A percentile compares a stretch with the other conserved stretches of the same genome.
Conservation (phyloP, 1,139 yeast species). For the Debaryomycetaceae sp. region DNA sequence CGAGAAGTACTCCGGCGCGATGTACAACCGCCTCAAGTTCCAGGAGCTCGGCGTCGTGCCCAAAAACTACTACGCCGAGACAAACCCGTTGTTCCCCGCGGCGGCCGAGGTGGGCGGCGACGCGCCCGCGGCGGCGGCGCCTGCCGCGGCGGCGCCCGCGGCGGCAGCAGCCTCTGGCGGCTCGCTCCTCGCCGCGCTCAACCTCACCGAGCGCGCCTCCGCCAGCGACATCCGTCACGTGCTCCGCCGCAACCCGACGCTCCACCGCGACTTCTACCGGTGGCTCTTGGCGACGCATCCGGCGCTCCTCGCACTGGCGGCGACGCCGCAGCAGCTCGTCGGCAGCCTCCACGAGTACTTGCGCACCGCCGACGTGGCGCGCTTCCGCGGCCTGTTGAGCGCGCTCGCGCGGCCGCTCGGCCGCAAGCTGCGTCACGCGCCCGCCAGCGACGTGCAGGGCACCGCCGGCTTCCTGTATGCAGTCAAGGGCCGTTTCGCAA, state of each 20-base stretch:
- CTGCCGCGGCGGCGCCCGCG: slow-evolving; percentile 23
- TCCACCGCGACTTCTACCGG: slow-evolving; percentile 26
- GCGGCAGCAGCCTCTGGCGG: slow-evolving; percentile 15
- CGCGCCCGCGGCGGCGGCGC: slow-evolving; percentile 30
- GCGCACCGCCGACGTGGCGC: slow-evolving; percentile 16
- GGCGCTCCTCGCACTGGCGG: slow-evolving; percentile 21
- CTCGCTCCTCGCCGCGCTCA: slow-evolving; percentile 27
- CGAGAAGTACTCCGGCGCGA: slow-evolving; percentile 38
- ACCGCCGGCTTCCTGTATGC: slow-evolving; percentile 73
- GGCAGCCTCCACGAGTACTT: slow-evolving; percentile 28
- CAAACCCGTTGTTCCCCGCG: slow-evolving; percentile 31
- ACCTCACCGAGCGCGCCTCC: slow-evolving; percentile 25
- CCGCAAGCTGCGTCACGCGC: slow-evolving; percentile 10
- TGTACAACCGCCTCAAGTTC: slow-evolving; percentile 37
- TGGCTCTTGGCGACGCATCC: slow-evolving; percentile 37
- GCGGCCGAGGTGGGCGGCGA: slow-evolving; percentile 15
- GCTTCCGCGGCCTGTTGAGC: slow-evolving; percentile 17
- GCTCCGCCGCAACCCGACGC: slow-evolving; percentile 30
- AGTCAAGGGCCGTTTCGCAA: slow-evolving; percentile 65
- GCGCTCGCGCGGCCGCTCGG: slow-evolving; percentile 20
- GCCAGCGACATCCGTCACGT: slow-evolving; percentile 24
- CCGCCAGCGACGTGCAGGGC: slow-evolving; percentile 44
- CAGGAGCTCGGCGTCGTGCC: slow-evolving; percentile 41
- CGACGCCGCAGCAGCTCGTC: slow-evolving; percentile 14
- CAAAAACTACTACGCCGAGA: slow-evolving; percentile 25